These are phyloP conservation scores for Amphirosellinia nigrospora DNA, from an alignment of 495 filamentous ascomycete species.

Conservation along the genomic window DNA sequence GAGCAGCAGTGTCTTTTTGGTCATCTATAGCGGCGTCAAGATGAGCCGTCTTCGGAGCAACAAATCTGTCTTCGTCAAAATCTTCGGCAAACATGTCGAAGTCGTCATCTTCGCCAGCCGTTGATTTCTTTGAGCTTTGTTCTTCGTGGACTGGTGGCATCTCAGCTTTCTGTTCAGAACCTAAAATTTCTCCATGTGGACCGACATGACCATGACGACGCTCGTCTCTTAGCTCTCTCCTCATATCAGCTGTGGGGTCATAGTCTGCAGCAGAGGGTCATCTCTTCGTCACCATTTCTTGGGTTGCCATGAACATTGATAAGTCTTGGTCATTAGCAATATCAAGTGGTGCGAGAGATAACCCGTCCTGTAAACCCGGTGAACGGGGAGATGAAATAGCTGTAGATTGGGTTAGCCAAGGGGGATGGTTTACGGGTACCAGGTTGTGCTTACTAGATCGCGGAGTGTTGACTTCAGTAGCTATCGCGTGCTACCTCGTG, in stretches of 20 bases:
- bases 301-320: conserved; percentile 62
- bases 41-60: conserved; percentile 54
- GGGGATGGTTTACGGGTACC: not conserved
- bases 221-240: conserved; percentile 78
- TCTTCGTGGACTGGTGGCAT: conserved; percentile 45
- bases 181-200: conserved; percentile 50
- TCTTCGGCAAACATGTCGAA: conserved; percentile 98
- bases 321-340: conserved; percentile 61
- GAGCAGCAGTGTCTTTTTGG: conserved; percentile 40
- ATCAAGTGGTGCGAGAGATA: conserved; percentile 41
- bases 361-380: conserved; percentile 44
- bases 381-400: conserved; percentile 45
- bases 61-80: conserved; percentile 89
- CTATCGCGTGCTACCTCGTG: conserved; percentile 48
- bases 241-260: conserved; percentile 91
- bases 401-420: conserved; percentile 34
- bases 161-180: conserved; percentile 42
- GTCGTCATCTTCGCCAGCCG: conserved; percentile 64
- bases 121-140: conserved; percentile 46
- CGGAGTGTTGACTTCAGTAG: conserved; percentile 48
- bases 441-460: conserved; percentile 44
- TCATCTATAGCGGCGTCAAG: conserved; percentile 48
- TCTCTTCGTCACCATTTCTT: conserved; percentile 60
- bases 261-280: conserved; percentile 93
- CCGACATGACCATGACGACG: conserved; percentile 60